Evolutionary conservation across 2,329 filamentous ascomycete genomes (phyloP), one percentile per base, ranked within the genome.

Genomic region (Paecilomyces sp.): DNA sequence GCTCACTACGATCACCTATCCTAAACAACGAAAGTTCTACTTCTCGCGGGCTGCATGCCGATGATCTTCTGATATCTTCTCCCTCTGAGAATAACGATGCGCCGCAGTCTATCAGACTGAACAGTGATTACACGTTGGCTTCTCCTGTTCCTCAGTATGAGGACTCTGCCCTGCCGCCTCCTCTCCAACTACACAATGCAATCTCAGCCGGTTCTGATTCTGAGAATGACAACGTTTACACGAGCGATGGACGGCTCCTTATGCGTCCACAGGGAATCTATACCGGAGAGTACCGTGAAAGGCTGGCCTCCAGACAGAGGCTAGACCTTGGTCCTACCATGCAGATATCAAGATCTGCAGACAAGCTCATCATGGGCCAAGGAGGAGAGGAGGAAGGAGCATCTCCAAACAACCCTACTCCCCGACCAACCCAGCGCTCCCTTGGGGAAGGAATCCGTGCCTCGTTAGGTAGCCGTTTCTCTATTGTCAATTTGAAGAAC

Each of bases 91-190:
- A 28, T 28, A 28, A 28, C 6, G 25, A 28, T 28, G 25, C 25
- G 3, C 25, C 6, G 25, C 25, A 28, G 3, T 28, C 25, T 28
- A 28, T 28, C 25, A 28, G 25, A 28, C 6, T 11, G 60, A 65
- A 64, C 61, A 63, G 65, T 61, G 61, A 60, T 60, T 57, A 58
- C 58, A 34, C 59, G 59, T 60, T 66, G 62, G 64, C 60, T 55
- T 58, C 33, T 50, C 56, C 56, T 12, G 57, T 54, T 57, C 51
- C 51, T 11, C n/a, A 15, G 51, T 8, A 53, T 30, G 51, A 53
- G 51, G 28, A 22, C 8, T 13, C 51, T 28, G 24, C 51, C 8
- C 25, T 53, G 11, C 15, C 24, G 2, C 51, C 51, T 4, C 11
- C 51, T 25, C n/a, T 53, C 11, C 22, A 9, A 11, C 51, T 24